These are phyloP conservation scores for Pseudevernia furfuracea DNA, from an alignment of 495 filamentous ascomycete genomes.

Conservation along the genomic window DNA sequence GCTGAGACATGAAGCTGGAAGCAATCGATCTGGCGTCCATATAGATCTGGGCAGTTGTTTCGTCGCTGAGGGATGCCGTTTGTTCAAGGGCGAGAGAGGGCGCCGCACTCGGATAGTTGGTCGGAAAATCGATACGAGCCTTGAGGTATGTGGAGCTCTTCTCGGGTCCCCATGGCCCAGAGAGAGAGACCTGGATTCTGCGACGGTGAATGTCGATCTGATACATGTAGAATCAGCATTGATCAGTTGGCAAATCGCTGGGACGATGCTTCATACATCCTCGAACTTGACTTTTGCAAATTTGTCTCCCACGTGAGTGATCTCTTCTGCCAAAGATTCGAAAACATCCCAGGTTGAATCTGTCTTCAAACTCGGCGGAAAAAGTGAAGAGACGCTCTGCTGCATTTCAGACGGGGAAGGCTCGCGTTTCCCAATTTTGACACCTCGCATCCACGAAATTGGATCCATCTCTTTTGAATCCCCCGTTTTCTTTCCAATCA, in stretches of 20 bases:
- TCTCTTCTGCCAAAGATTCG: constrained; percentile 80
- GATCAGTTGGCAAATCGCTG: neutral
- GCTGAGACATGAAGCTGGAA: constrained; percentile 56
- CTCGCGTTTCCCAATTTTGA: constrained; percentile 66
- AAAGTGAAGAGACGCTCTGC: constrained; percentile 23
- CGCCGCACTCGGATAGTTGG: constrained; percentile 62
- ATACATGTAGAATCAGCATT: constrained; percentile 1
- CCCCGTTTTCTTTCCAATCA: constrained; percentile 52
- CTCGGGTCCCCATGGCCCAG: constrained; percentile 79
- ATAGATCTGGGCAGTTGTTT: constrained; percentile 54
- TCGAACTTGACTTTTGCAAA: constrained; percentile 83
- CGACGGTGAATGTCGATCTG: constrained; percentile 58
- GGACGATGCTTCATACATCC: constrained; percentile 41
- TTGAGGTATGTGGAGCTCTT: constrained; percentile 66
- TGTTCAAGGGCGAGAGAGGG: constrained; percentile 68
- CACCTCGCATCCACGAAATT: constrained; percentile 89
- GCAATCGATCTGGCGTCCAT: constrained; percentile 64
- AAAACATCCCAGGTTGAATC: constrained; percentile 60
- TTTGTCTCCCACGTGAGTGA: constrained; percentile 71
- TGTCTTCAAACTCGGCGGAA: constrained; percentile 20
- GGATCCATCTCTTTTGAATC: constrained; percentile 57
- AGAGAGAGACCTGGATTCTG: constrained; percentile 64
- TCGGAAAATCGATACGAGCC: constrained; percentile 70
- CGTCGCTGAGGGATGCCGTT: constrained; percentile 67
- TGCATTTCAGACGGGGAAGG: constrained; percentile 28